Evolutionary conservation across 2,329 filamentous ascomycete species (phyloP), one percentile per base, ranked within the genome.

Genomic region (Diaporthe citrichinensis): DNA sequence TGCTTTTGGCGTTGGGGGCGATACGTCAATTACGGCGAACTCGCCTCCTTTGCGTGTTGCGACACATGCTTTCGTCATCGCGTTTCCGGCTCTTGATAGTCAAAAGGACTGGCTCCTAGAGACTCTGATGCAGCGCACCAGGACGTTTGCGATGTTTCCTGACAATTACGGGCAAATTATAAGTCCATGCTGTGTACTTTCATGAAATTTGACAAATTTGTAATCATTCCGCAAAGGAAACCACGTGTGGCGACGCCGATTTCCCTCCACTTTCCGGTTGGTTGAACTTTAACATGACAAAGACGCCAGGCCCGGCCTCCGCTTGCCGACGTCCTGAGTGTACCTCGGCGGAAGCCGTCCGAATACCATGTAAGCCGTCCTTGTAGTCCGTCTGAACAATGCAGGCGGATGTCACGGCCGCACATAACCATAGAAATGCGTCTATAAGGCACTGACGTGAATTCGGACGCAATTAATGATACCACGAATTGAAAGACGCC

Each of bases 1-100:
- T 17, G 80, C 75, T 3, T 75, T 77, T 1, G 81, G 81, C 4
- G 53, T 77, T 8, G 81, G 79, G 53, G 77, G 76, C n/a, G 58
- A 53, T 0, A 61, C 76, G 5, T 77, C 76, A 4, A 76, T 69
- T 2, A 82, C 7, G 28, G 23, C 17, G 25, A 76, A 49, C 6
- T 65, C 71, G 8, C 74, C 74, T 9, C 74, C 74, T 15, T 62
- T 62, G 17, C 59, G 15, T 5, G 71, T 71, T 10, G 71, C 74
- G 20, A 67, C 23, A 25, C 46, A 55, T 71, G 49, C 44, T n/a
- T 67, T 51, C 20, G 44, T 51, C 61, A 67, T 67, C 2, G 23
- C 23, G n/a, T 23, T 31, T 51, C 7, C 39, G 9, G 61, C 12
- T 34, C 44, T 44, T n/a, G 20, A n/a, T 28, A 28, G 25, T 53